phyloP scores from a whole-genome alignment of 495 filamentous ascomycete species.

The Parmelia sp. region DNA sequence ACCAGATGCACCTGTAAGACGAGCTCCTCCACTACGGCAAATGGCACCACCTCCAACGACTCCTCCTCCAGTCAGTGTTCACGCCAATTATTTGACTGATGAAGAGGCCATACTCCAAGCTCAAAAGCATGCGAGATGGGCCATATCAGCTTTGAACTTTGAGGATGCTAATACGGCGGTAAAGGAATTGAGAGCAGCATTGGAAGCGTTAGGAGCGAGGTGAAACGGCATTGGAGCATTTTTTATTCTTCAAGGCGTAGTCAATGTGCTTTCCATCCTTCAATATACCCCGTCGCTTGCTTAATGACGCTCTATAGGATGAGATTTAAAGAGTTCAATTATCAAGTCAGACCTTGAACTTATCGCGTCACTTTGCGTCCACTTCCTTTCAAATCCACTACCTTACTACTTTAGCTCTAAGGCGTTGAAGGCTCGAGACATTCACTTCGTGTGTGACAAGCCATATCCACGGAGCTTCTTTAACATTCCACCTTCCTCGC shows the following conservation, averaged over 20 bases:
- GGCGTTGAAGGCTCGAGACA: too few species aligned
- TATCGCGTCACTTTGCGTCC: too few species aligned
- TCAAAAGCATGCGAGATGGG: slow-evolving; percentile 96
- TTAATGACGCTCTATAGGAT: background rate
- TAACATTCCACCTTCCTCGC: too few species aligned
- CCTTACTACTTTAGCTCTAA: too few species aligned
- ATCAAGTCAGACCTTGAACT: too few species aligned
- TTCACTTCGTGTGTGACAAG: too few species aligned
- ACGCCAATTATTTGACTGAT: slow-evolving; percentile 42
- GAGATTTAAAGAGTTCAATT: too few species aligned
- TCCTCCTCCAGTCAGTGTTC: slow-evolving; percentile 2
- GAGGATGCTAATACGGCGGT: slow-evolving; percentile 91
- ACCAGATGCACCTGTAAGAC: background rate
- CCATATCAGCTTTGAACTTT: slow-evolving; percentile 92
- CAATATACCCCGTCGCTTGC: background rate
- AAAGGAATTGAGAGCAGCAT: slow-evolving; percentile 69
- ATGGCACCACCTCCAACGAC: background rate
- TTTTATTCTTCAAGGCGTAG: background rate
- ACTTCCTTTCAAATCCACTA: too few species aligned
- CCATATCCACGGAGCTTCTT: too few species aligned
- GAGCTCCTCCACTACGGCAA: background rate
- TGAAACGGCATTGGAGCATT: background rate
- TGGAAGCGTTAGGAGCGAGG: slow-evolving; percentile 57
- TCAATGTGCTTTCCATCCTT: background rate
- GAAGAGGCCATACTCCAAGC: slow-evolving; percentile 70